Base-by-base conservation (phyloP, 306 rosid species). In the Cicer chorassanicum region DNA sequence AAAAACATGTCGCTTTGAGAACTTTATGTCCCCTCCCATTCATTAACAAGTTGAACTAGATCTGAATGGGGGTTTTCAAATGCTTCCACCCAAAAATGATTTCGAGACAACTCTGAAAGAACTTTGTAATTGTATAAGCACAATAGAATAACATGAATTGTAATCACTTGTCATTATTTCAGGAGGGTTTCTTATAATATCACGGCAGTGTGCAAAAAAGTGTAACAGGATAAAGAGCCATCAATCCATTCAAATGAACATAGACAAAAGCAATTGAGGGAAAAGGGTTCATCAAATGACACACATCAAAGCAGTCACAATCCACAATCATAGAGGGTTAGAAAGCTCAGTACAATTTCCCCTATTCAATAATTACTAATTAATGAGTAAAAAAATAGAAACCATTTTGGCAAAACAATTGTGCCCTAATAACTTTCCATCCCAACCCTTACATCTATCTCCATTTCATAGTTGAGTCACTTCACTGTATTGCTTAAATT, bases 31-130 rank as follows among this genome's bases (percentile, higher is more conserved):
- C 8, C 15, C 15, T 29, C 36, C 51, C 61, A 5, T 53, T 72
- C 10, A 42, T 79, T 29, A 42, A 63, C 56, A 41, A 53, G 7
- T 34, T 15, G 57, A 34, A 57, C 39, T 10, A 29, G 59, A 70
- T 18, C 16, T 61, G 29, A 29, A 54, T 18, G 18, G n/a, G 45
- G 12, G 49, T 70, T 72, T 78, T 61, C 57, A 24, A 70, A 74
- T 48, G 79, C 46, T 66, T 73, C 62, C 65, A 59, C 72, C 60
- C 18, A 66, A 67, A 73, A 80, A n/a, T 21, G 7, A 65, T 64
- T 34, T 65, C 7, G 8, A 53, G 6, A 21, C 65, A 65, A 65
- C 36, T 34, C 10, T 54, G 38, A 63, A 57, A 56, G 9, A 50
- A 66, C 48, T 39, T 21, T 1, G 42, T 16, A 60, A 60, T 34